These are phyloP conservation scores for Chrysanthemum lavandulifolium DNA, from an alignment of 129 eudicot genomes.

Conservation along the genomic window DNA sequence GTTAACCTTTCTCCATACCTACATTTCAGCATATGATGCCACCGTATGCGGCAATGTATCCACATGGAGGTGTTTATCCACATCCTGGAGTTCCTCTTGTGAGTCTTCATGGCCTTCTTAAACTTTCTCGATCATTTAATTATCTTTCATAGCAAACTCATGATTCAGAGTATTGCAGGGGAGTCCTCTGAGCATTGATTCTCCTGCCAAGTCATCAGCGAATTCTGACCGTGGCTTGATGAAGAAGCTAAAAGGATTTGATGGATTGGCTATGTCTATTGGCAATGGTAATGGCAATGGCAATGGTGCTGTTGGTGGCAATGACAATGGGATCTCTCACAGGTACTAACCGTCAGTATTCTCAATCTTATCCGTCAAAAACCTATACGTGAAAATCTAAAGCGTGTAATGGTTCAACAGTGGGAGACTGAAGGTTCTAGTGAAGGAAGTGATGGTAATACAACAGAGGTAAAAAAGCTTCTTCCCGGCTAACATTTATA, in stretches of 20 bases:
- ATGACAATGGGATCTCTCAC: conserved; percentile 51
- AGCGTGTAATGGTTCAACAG: conserved; percentile 31
- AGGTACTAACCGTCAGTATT: conserved; percentile 46
- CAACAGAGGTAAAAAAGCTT: conserved; percentile 46
- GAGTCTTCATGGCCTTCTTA: conserved; percentile 35
- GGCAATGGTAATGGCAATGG: conserved; percentile 63
- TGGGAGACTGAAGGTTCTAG: conserved; percentile 89
- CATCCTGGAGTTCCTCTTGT: conserved; percentile 91
- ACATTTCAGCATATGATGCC: conserved; percentile 80
- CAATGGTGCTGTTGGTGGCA: conserved; percentile 50
- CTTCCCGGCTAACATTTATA: background rate
- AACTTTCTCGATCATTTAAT: background rate
- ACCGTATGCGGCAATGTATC: conserved; percentile 89
- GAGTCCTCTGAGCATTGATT: conserved; percentile 66
- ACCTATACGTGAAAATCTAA: background rate
- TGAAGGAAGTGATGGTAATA: conserved; percentile 82
- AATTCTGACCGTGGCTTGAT: conserved; percentile 63
- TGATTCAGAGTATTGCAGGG: conserved; percentile 42
- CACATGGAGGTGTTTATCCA: conserved; percentile 90
- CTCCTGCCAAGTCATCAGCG: conserved; percentile 80
- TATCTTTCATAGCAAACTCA: conserved; percentile 9
- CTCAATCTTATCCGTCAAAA: background rate
- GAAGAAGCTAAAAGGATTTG: conserved; percentile 83
- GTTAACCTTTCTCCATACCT: conserved; percentile 18
- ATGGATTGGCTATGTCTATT: conserved; percentile 87